Percentiles rank a stretch among this genome's conserved stretches.
phyloP scores from a whole-genome alignment of 306 rosid genomes.

The Casuarina cunninghamiana region DNA sequence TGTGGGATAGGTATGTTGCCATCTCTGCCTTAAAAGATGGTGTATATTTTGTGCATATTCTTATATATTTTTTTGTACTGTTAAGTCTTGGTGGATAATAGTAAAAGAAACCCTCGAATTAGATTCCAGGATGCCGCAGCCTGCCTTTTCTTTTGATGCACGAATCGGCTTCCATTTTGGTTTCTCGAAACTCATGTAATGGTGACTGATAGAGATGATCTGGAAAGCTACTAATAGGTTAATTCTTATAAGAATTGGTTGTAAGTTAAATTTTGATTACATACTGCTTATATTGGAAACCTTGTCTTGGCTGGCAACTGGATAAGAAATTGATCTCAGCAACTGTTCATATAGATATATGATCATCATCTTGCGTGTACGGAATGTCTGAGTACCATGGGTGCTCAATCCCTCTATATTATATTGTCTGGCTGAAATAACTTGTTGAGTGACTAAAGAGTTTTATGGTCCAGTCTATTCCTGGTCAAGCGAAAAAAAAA shows the following conservation, averaged over 20 bases:
- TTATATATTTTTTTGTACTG: not conserved
- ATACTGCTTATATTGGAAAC: not conserved
- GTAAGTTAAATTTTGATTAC: not conserved
- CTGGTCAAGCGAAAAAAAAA: not conserved
- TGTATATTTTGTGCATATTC: not conserved
- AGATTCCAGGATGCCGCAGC: not conserved
- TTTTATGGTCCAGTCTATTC: not conserved
- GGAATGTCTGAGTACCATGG: not conserved
- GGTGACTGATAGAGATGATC: not conserved
- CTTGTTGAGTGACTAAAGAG: too few species aligned
- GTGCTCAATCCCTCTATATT: not conserved
- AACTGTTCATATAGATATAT: not conserved
- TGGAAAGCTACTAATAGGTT: not conserved
- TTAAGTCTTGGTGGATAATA: not conserved
- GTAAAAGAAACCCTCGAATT: not conserved
- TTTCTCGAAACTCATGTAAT: not conserved
- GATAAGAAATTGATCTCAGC: not conserved
- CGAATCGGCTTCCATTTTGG: not conserved
- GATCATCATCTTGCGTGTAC: not conserved
- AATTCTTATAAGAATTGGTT: not conserved
- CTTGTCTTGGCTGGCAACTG: not conserved
- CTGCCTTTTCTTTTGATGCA: not conserved
- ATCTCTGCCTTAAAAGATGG: slow-evolving; percentile 11
- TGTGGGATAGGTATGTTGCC: slow-evolving; percentile 88
- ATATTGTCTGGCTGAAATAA: too few species aligned